Conservation (phyloP, 495 filamentous ascomycete species). For the Poronia punctata region DNA sequence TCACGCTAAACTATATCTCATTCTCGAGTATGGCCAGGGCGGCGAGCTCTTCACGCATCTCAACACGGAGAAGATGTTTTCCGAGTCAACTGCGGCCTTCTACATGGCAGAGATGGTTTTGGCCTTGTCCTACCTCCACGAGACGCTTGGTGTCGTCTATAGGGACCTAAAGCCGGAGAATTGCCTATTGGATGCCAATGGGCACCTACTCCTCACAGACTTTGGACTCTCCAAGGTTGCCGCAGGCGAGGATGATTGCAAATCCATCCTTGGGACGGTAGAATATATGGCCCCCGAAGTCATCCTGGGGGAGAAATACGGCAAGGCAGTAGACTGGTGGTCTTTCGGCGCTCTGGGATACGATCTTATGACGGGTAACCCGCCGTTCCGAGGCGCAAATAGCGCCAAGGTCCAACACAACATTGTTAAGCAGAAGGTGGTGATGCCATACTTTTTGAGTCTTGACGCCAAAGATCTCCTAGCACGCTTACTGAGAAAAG, state of each 20-base stretch:
- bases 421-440: slow-evolving; percentile 84
- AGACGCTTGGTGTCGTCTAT: slow-evolving; percentile 87
- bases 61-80: slow-evolving; percentile 83
- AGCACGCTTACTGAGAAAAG: slow-evolving; percentile 80
- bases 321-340: slow-evolving; percentile 97
- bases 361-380: slow-evolving; percentile 83
- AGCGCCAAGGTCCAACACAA: slow-evolving; percentile 87
- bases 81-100: slow-evolving; percentile 79
- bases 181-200: slow-evolving; percentile 84
- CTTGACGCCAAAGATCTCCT: slow-evolving; percentile 90
- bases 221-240: slow-evolving; percentile 95
- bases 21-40: slow-evolving; percentile 96
- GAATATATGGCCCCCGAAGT: slow-evolving; percentile 99
- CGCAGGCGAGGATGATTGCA: slow-evolving; percentile 74
- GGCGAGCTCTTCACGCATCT: slow-evolving; percentile 92
- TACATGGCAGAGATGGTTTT: slow-evolving; percentile 98
- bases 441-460: slow-evolving; percentile 78
- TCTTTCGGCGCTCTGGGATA: slow-evolving; percentile 86
- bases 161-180: slow-evolving; percentile 97
- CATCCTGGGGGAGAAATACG: slow-evolving; percentile 75
- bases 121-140: slow-evolving; percentile 86
- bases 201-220: slow-evolving; percentile 91
- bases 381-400: slow-evolving; percentile 86
- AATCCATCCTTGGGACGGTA: slow-evolving; percentile 83
- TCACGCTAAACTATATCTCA: slow-evolving; percentile 93